A percentile compares a stretch with the other conserved stretches of the same genome.
phyloP scores from a whole-genome alignment of 192 early-diverging fungal species.

The Gryganskiella cystojenkinii region DNA sequence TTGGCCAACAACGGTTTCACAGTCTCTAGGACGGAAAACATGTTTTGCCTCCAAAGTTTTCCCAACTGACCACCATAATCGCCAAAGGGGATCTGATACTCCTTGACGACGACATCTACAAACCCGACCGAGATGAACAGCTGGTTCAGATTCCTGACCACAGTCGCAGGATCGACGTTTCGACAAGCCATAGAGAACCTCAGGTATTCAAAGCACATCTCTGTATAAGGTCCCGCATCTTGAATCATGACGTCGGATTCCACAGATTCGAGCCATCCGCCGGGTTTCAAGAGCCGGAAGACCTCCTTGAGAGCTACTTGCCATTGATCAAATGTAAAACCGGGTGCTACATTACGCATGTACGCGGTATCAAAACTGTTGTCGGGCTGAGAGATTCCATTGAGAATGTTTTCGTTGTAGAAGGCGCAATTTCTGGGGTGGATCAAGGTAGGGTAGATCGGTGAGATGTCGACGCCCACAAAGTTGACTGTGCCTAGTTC shows the following conservation, averaged over 20 bases:
- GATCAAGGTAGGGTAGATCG: constrained; percentile 50
- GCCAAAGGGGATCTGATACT: constrained; percentile 29
- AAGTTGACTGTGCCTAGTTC: constrained; percentile 38
- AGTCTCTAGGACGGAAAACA: constrained; percentile 25
- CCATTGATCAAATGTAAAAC: constrained; percentile 44
- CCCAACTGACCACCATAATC: constrained; percentile 41
- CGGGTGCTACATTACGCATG: constrained; percentile 32
- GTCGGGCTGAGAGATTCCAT: constrained; percentile 36
- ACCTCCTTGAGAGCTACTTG: constrained; percentile 23
- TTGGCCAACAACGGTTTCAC: constrained; percentile 22
- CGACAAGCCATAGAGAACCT: constrained; percentile 27
- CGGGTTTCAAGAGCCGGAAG: constrained; percentile 34
- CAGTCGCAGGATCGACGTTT: constrained; percentile 19
- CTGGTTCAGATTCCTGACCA: constrained; percentile 16
- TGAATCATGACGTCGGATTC: constrained; percentile 41
- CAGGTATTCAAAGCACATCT: constrained; percentile 26
- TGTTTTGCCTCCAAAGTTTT: constrained; percentile 34
- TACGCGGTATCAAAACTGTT: constrained; percentile 45
- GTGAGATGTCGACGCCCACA: constrained; percentile 50
- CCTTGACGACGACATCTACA: constrained; percentile 30
- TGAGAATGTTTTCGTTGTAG: constrained; percentile 23
- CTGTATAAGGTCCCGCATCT: constrained; percentile 21
- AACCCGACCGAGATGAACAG: constrained; percentile 29
- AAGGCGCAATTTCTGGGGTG: constrained; percentile 52
- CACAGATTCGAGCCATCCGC: constrained; percentile 50